Conservation (phyloP, 129 eudicot species). For the Arctium minus region DNA sequence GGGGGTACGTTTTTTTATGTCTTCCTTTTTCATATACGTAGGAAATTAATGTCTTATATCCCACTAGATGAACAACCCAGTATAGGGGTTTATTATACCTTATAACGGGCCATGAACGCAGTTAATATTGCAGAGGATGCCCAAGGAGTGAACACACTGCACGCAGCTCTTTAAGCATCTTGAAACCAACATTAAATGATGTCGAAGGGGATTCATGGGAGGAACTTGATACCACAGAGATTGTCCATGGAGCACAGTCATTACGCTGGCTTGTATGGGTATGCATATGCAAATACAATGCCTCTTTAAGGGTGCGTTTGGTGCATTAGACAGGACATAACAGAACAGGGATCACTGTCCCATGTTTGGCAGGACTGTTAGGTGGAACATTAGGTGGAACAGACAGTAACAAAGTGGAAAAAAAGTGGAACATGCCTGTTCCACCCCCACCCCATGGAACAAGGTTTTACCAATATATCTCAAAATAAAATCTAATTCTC, state of each 20-base stretch:
- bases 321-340: too few species aligned
- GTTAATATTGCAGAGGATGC: constrained; percentile 88
- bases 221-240: constrained; percentile 73
- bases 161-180: constrained; percentile 53
- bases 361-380: too few species aligned
- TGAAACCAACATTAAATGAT: constrained; percentile 62
- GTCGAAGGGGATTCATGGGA: constrained; percentile 95
- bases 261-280: constrained; percentile 99
- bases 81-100: constrained; percentile 40
- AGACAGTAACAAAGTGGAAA: too few species aligned
- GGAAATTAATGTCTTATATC: not conserved
- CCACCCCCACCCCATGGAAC: too few species aligned
- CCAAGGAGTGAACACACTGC: constrained; percentile 72
- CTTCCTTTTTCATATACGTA: not conserved
- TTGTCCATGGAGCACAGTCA: constrained; percentile 65
- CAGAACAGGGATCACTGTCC: too few species aligned
- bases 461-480: too few species aligned
- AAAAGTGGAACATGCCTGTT: too few species aligned
- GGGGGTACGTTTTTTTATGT: constrained; percentile 56
- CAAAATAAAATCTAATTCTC: too few species aligned
- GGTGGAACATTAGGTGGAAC: too few species aligned
- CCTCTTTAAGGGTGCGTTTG: too few species aligned
- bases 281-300: constrained; percentile 9
- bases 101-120: constrained; percentile 54
- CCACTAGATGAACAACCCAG: constrained; percentile 21